Percentiles rank a stretch among this genome's conserved stretches.
These are phyloP conservation scores for Hymenoscyphus linearis DNA, from an alignment of 2,329 filamentous ascomycete genomes.

Conservation along the genomic window DNA sequence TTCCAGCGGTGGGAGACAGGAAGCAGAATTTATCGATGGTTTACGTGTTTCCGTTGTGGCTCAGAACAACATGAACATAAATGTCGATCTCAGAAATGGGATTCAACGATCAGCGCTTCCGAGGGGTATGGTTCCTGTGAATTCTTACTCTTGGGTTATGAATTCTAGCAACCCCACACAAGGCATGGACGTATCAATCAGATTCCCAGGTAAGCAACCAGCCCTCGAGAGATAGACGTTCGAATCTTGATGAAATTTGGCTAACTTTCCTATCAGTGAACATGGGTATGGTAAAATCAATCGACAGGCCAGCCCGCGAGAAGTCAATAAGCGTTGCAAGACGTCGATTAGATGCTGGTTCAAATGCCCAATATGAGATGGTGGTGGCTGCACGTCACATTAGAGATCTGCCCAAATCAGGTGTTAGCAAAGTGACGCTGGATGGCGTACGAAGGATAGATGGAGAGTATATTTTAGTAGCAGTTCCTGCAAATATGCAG, in stretches of 20 bases:
- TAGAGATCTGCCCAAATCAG: not conserved
- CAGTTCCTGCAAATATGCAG: not conserved
- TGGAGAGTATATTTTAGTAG: not conserved
- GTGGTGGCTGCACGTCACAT: not conserved
- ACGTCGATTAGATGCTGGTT: not conserved
- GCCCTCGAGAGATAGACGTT: not conserved
- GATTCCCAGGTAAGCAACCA: not conserved
- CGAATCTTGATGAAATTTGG: not conserved
- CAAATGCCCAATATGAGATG: not conserved
- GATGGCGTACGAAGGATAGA: not conserved
- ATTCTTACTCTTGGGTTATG: too few species aligned
- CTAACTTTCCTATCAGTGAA: constrained; percentile 8
- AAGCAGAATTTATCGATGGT: constrained; percentile 17
- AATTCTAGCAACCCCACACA: too few species aligned
- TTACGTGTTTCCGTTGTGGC: constrained; percentile 17
- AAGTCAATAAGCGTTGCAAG: not conserved
- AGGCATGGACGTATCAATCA: too few species aligned
- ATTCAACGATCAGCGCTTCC: too few species aligned
- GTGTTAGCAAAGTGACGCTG: not conserved
- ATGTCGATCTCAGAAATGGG: constrained; percentile 13
- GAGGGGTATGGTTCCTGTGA: too few species aligned
- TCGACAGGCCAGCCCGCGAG: not conserved
- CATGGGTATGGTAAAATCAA: not conserved
- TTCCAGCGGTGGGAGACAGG: constrained; percentile 17
- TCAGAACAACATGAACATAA: constrained; percentile 14